Evolutionary conservation across 495 filamentous ascomycete genomes (phyloP), one percentile per base, ranked within the genome.

Genomic region (Paragyromitra xinjiangensis): DNA sequence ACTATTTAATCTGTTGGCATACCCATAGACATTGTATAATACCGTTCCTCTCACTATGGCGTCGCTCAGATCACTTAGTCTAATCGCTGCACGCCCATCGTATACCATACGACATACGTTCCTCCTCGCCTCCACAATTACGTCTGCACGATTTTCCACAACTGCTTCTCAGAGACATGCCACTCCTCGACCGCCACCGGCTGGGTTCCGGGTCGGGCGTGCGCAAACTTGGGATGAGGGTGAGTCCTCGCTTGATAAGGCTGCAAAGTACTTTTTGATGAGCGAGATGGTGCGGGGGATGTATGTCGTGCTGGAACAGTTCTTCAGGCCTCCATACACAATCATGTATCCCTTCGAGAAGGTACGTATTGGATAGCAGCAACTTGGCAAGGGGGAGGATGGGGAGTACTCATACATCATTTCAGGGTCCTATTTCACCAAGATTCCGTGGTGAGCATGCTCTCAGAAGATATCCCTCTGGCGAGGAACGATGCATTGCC

Each of bases 301-400:
- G 96, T 98, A 97, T 82, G 92, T 98, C 65, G 91, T 95, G 84
- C 82, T 99, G 84, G 95, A 99, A 89, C 95, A 99, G 86, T 99
- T 91, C 89, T 99, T 99, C 87, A 86, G 95, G 83, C 92, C 95
- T 83, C 95, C 95, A 92, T 97, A 98, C 83, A 99, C 95, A 19
- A 99, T 99, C 83, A 97, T 91, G 86, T 99, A 99, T 83, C 95
- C 95, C 42, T 99, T 97, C 85, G 95, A 99, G 83, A 99, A 99
- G 88, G 88, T 89, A 83, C 59, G 83, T 67, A 19, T 22, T 56
- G 16, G 39, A 44, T 26, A 44, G 37, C 7, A n/a, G 19, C 16
- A n/a, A 51, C 34, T 44, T 61, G 26, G 34, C 58, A 45, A 12
- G 22, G 55, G 22, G 34, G n/a, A 62, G 5, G 9, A 24, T 6